These are phyloP conservation scores for Umbelopsis sp. DNA, from an alignment of 371 early-diverging fungal species.

Conservation along the genomic window DNA sequence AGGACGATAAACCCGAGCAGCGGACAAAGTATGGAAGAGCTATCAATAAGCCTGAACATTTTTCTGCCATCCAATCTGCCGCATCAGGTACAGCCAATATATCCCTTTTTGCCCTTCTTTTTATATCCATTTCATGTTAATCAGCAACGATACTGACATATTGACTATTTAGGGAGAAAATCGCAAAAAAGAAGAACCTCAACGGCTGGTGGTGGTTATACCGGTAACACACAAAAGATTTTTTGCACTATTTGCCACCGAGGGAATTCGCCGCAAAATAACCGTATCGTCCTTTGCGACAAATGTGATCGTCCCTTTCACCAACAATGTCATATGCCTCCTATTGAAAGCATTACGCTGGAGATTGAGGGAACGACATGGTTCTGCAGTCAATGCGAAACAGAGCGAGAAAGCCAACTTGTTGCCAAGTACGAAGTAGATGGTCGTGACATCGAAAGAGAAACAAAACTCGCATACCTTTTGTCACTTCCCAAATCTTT, in stretches of 20 bases:
- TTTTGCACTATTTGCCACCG: constrained; percentile 21
- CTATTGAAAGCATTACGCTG: constrained; percentile 16
- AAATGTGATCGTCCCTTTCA: constrained; percentile 20
- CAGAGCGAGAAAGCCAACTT: constrained; percentile 8
- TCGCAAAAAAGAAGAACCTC: constrained; percentile 19
- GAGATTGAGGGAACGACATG: constrained; percentile 17
- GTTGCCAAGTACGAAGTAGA: constrained; percentile 10
- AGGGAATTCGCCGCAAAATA: constrained; percentile 19
- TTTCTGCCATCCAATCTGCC: neutral
- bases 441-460: constrained; percentile 3
- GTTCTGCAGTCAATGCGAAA: constrained; percentile 21
- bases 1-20: constrained; percentile 11
- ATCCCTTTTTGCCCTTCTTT: neutral
- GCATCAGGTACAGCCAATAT: neutral
- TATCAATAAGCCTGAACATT: constrained; percentile 15
- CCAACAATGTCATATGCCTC: constrained; percentile 21
- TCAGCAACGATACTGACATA: neutral
- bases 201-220: neutral
- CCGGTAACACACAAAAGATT: constrained; percentile 15
- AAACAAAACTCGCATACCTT: constrained; percentile 4
- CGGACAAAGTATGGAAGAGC: constrained; percentile 14
- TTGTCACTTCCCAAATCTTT: constrained; percentile 18
- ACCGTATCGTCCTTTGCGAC: constrained; percentile 22
- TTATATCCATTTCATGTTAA: neutral
- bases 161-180: constrained; percentile 19